Evolutionary conservation across 2,329 filamentous ascomycete genomes (phyloP).

Genomic region (Colletotrichum sp.): DNA sequence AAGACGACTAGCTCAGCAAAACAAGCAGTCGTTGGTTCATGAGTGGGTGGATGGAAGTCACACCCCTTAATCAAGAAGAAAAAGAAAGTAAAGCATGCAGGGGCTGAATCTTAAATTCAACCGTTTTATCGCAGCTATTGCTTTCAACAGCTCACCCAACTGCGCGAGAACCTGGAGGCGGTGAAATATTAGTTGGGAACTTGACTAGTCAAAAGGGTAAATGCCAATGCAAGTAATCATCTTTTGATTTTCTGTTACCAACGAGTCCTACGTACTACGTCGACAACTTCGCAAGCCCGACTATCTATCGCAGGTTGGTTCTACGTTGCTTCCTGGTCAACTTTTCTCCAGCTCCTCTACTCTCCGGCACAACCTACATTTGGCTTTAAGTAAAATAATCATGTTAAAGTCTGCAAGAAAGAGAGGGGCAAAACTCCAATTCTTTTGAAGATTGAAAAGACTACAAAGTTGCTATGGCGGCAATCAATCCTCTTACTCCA

Average conservation of each 20-base stretch:
- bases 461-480: neutral
- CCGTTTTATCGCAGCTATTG: neutral
- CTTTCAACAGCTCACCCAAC: neutral
- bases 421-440: neutral
- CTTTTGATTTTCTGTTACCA: neutral
- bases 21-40: neutral
- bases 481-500: neutral
- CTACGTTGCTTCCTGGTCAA: neutral
- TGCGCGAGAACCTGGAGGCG: rapidly evolving
- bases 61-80: neutral
- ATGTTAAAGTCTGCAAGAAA: neutral
- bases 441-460: neutral
- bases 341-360: neutral
- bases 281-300: neutral
- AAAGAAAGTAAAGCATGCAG: neutral
- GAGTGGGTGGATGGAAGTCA: neutral
- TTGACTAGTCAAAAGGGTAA: neutral
- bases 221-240: neutral
- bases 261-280: neutral
- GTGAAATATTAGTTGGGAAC: neutral
- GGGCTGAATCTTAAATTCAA: neutral
- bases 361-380: neutral
- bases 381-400: neutral
- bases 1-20: neutral
- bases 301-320: neutral